Conservation (phyloP, 176 grass and related monocot species). For the Musa schizocarpa region DNA sequence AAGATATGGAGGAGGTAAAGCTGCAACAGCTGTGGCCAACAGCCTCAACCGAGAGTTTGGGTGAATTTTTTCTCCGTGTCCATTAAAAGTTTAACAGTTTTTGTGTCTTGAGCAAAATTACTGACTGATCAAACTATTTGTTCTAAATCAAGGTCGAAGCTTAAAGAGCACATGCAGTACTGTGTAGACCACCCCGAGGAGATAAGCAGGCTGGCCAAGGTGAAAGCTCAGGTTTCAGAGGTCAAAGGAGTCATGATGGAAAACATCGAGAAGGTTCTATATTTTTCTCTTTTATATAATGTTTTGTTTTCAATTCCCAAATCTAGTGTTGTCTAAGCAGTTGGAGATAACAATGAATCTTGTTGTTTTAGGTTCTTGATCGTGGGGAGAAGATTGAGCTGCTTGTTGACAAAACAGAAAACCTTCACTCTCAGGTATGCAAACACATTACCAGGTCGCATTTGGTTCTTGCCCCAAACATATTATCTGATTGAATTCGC, state of each 20-base stretch:
- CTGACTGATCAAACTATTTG: neutral
- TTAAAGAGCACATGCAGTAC: conserved; percentile 8
- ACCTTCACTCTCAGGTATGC: neutral
- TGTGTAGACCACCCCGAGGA: conserved; percentile 1
- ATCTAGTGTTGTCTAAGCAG: neutral
- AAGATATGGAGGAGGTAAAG: conserved; percentile 5
- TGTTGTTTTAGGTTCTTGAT: neutral
- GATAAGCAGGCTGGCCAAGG: neutral
- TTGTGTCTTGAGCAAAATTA: neutral
- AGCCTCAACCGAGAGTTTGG: neutral
- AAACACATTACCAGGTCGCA: neutral
- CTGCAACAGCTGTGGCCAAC: neutral
- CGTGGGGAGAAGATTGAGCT: neutral
- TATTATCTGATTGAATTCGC: too few relatives aligned
- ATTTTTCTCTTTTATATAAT: neutral
- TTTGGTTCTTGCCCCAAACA: too few relatives aligned
- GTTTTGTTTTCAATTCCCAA: neutral
- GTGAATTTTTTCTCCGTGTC: neutral
- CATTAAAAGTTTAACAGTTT: neutral
- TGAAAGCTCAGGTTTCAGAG: conserved; percentile 4
- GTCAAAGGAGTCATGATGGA: conserved; percentile 3
- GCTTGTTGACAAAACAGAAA: neutral
- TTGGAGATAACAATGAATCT: neutral
- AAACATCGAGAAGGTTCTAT: neutral
- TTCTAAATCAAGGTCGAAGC: neutral